phyloP scores from a whole-genome alignment of 176 grass and related monocot species.

The Thinopyrum elongatum region DNA sequence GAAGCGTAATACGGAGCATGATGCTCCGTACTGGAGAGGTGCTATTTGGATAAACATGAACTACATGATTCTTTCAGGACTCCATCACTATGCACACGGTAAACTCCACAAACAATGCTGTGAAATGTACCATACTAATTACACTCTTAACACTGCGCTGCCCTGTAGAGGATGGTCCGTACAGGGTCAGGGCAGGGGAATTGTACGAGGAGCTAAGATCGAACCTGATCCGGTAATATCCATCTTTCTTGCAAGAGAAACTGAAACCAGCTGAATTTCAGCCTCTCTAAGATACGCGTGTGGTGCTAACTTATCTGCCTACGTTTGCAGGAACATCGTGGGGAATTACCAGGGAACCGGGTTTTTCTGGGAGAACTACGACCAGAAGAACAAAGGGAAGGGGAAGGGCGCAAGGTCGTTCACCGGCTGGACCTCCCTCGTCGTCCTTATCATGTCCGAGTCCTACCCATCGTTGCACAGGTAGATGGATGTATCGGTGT shows the following conservation, averaged over 20 bases:
- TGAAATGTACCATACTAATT: background rate
- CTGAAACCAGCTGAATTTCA: background rate
- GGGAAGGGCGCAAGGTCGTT: constrained; percentile 86
- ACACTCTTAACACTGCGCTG: constrained; percentile 12
- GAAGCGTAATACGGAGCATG: constrained; percentile 93
- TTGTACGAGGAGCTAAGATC: constrained; percentile 74
- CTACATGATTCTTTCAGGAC: constrained; percentile 91
- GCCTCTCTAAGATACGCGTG: constrained; percentile 4
- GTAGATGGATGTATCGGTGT: constrained; percentile 47
- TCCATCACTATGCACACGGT: constrained; percentile 83
- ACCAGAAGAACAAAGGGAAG: constrained; percentile 83
- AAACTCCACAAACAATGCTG: constrained; percentile 13
- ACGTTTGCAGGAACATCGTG: constrained; percentile 60
- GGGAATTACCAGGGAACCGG: constrained; percentile 73
- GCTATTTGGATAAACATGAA: constrained; percentile 99
- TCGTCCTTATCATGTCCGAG: constrained; percentile 84
- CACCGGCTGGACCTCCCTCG: constrained; percentile 88
- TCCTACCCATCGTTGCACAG: constrained; percentile 72
- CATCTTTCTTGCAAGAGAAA: background rate
- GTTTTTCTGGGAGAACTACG: constrained; percentile 94
- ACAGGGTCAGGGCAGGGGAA: constrained; percentile 49
- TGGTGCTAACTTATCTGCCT: background rate
- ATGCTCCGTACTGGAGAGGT: constrained; percentile 96
- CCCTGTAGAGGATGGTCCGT: constrained; percentile 73
- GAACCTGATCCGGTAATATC: constrained; percentile 79